phyloP scores from a whole-genome alignment of 1,284 basidiomycete species.

The Ceratobasidium sp. region DNA sequence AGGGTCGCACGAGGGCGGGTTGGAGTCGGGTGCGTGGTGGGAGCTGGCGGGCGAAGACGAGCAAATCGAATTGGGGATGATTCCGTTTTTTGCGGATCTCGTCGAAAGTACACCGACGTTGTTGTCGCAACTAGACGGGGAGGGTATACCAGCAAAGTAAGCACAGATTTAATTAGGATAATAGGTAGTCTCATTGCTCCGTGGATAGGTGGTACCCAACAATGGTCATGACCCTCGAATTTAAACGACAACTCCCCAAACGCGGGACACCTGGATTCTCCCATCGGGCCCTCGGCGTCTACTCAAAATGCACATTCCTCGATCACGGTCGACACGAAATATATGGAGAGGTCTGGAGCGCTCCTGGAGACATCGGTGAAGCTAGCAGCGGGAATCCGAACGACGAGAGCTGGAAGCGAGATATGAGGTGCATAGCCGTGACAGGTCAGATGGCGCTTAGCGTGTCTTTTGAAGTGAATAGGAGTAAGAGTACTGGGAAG shows the following conservation, averaged over 20 bases:
- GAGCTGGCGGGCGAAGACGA: conserved; percentile 63
- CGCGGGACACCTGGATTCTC: conserved; percentile 19
- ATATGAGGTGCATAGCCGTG: conserved; percentile 35
- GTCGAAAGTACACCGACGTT: conserved; percentile 63
- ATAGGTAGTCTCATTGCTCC: neutral
- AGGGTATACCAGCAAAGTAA: neutral
- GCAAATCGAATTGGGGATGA: conserved; percentile 61
- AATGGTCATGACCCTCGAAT: conserved; percentile 61
- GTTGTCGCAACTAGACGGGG: conserved; percentile 57
- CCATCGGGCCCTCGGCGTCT: conserved; percentile 17
- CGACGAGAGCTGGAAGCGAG: conserved; percentile 31
- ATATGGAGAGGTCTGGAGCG: conserved; percentile 39
- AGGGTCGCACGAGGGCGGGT: conserved; percentile 56
- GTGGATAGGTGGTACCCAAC: conserved; percentile 71
- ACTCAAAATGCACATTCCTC: conserved; percentile 21
- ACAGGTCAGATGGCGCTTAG: conserved; percentile 31
- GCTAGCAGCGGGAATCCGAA: neutral
- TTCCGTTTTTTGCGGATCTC: conserved; percentile 70
- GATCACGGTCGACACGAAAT: conserved; percentile 37
- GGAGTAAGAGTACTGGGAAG: conserved; percentile 16
- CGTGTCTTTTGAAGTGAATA: conserved; percentile 12
- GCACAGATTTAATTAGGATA: neutral
- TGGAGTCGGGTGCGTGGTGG: conserved; percentile 71
- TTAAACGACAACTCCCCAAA: conserved; percentile 34
- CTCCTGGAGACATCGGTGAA: conserved; percentile 24